Evolutionary conservation across 306 rosid species (phyloP).

Genomic region (Ceratonia siliqua): DNA sequence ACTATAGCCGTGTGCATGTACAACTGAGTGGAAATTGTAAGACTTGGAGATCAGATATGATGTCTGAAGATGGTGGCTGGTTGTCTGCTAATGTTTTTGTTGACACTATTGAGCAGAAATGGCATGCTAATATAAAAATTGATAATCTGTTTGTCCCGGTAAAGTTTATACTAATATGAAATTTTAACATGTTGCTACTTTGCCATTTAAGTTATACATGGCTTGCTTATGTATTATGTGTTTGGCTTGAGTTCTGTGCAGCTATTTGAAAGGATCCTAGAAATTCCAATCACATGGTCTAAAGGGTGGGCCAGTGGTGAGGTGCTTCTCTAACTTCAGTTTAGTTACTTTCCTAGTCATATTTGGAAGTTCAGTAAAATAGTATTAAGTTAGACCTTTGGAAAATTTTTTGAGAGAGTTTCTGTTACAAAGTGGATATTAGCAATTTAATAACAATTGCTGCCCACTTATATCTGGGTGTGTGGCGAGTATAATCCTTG

Average conservation of each 20-base stretch:
- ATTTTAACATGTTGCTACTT: constrained; percentile 9
- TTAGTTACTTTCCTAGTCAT: constrained; percentile 1
- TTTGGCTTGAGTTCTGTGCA: constrained; percentile 47
- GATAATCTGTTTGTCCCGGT: constrained; percentile 87
- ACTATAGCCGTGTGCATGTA: constrained; percentile 65
- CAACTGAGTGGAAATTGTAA: constrained; percentile 84
- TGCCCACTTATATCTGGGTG: background rate
- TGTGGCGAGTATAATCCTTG: background rate
- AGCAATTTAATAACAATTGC: background rate
- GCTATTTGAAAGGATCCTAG: constrained; percentile 93
- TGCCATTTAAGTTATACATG: constrained; percentile 21
- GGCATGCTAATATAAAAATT: constrained; percentile 86
- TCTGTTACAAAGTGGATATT: background rate
- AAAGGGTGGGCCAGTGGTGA: constrained; percentile 90
- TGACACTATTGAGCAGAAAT: constrained; percentile 73
- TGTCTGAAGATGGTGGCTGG: constrained; percentile 88
- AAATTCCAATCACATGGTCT: constrained; percentile 84
- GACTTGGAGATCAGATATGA: constrained; percentile 77
- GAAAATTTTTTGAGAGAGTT: background rate
- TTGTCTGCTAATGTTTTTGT: constrained; percentile 84
- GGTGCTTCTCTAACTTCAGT: constrained; percentile 71
- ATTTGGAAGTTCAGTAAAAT: constrained; percentile 21
- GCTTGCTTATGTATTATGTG: constrained; percentile 33
- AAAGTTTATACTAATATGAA: constrained; percentile 43
- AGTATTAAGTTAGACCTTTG: constrained; percentile 9